Evolutionary conservation across 345 rosid genomes (phyloP), one percentile per base, ranked within the genome.

Genomic region (Balakata baccata): DNA sequence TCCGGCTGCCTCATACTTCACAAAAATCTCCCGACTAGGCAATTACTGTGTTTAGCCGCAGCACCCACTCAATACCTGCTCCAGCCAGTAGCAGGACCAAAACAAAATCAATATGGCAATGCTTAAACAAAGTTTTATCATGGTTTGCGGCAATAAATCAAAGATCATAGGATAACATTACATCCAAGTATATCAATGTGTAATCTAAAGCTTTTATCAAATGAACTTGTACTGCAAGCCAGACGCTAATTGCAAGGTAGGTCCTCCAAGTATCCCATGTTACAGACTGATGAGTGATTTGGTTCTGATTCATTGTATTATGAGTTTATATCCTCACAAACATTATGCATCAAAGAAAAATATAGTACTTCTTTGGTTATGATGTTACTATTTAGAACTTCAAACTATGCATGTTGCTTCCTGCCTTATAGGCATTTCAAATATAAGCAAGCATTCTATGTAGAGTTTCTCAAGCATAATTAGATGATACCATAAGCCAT

Each of bases 401-500:
- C 7, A 13, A 34, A 37, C 22, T 16, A 37, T 16, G 25, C 17
- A n/a, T 41, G 51, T 18, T 7, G 37, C 38, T 29, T 29, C 34
- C 34, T 29, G 2, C 34, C 34, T 29, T 29, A 2, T 29, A 64
- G 41, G 45, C 16, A 22, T 62, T n/a, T 37, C 52, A 20, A 38
- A 34, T 50, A 47, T 23, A 23, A 8, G 13, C 54, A 61, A 50
- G 13, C n/a, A 73, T 59, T 61, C 37, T 62, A 29, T 16, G 73
- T 18, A 3, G 39, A 18, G 51, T 43, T 62, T 14, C 64, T 47
- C 41, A 41, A 85, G 81, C 74, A 41, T 11, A 62, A 57, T 20
- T n/a, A 25, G 7, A 57, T 57, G 1, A 4, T n/a, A 8, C 5
- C 61, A 20, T 54, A 6, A 11, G 59, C 8, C 5, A 54, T 7